Evolutionary conservation across 1,284 basidiomycete species (phyloP).

Genomic region (Apiotrichum sp.): DNA sequence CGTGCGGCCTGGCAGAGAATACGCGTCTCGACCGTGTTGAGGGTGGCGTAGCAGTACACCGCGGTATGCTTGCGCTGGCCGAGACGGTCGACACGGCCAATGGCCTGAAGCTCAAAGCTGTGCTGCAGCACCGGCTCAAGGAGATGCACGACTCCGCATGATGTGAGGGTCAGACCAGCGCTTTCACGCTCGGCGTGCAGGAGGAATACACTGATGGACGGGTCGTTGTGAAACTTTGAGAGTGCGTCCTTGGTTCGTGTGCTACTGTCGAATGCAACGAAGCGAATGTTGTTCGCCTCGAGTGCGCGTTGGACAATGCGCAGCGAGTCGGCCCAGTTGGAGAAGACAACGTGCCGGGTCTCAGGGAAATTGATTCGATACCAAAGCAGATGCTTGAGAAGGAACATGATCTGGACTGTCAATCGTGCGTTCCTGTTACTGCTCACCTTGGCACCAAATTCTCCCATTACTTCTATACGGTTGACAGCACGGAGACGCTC

Average conservation of each 20-base stretch:
- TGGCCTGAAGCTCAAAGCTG: conserved; percentile 45
- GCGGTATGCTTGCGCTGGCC: conserved; percentile 41
- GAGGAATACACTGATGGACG: conserved; percentile 41
- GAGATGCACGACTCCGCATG: conserved; percentile 44
- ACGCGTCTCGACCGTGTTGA: conserved; percentile 42
- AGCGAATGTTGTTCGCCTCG: conserved; percentile 32
- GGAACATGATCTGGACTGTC: conserved; percentile 36
- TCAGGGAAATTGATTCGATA: conserved; percentile 22
- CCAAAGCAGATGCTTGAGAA: conserved; percentile 40
- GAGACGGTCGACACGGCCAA: conserved; percentile 21
- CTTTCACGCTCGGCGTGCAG: conserved; percentile 45
- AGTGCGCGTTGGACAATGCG: conserved; percentile 43
- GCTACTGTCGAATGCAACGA: conserved; percentile 28
- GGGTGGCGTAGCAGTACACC: conserved; percentile 44
- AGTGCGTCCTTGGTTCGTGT: conserved; percentile 35
- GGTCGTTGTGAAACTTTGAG: conserved; percentile 35
- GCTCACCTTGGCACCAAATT: conserved; percentile 44
- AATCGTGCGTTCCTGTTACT: not conserved
- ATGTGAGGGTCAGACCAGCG: conserved; percentile 44
- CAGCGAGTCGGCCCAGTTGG: conserved; percentile 42
- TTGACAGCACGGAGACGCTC: conserved; percentile 22
- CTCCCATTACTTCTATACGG: conserved; percentile 38
- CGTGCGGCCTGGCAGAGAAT: conserved; percentile 40
- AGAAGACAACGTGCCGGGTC: conserved; percentile 44
- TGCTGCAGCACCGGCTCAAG: conserved; percentile 46